Percentiles rank a stretch among this genome's conserved stretches.
phyloP scores from a whole-genome alignment of 176 grass and related monocot species.

The Ampelocalamus luodianensis region DNA sequence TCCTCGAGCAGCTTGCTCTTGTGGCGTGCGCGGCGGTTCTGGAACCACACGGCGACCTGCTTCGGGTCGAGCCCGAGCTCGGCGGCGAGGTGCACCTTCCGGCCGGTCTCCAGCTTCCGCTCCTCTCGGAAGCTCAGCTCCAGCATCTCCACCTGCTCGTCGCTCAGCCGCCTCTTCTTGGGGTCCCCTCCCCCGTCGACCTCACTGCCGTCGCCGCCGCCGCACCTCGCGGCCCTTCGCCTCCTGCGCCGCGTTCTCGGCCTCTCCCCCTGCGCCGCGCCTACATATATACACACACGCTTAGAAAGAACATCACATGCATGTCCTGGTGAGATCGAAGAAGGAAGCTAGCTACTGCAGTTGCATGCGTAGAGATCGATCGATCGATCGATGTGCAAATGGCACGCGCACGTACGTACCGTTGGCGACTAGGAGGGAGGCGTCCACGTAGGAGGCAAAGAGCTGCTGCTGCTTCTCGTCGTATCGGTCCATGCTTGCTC shows the following conservation, averaged over 20 bases:
- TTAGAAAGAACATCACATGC: slow-evolving; percentile 13
- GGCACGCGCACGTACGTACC: slow-evolving; percentile 1
- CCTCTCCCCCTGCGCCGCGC: slow-evolving; percentile 35
- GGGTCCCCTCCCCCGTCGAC: slow-evolving; percentile 45
- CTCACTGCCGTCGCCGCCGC: slow-evolving; percentile 10
- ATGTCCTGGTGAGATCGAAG: not conserved
- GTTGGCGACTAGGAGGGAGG: slow-evolving; percentile 33
- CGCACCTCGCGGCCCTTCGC: slow-evolving; percentile 43
- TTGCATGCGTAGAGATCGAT: not conserved
- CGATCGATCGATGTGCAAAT: not conserved
- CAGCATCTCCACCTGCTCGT: slow-evolving; percentile 80
- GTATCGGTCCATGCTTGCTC: slow-evolving; percentile 47
- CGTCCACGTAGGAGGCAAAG: slow-evolving; percentile 46
- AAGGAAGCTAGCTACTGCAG: not conserved
- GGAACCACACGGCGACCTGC: slow-evolving; percentile 98
- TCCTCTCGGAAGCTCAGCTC: slow-evolving; percentile 92
- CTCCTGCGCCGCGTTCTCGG: slow-evolving; percentile 52
- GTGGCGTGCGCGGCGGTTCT: slow-evolving; percentile 93
- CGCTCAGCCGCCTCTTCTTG: slow-evolving; percentile 81
- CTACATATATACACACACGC: not conserved
- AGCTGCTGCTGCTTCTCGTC: slow-evolving; percentile 38
- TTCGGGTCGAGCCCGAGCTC: slow-evolving; percentile 93
- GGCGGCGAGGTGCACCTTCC: slow-evolving; percentile 80
- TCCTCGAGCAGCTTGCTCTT: slow-evolving; percentile 97
- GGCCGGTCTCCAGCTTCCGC: slow-evolving; percentile 83